Evolutionary conservation across 2,329 filamentous ascomycete species (phyloP).

Genomic region (Verruconis gallopava): DNA sequence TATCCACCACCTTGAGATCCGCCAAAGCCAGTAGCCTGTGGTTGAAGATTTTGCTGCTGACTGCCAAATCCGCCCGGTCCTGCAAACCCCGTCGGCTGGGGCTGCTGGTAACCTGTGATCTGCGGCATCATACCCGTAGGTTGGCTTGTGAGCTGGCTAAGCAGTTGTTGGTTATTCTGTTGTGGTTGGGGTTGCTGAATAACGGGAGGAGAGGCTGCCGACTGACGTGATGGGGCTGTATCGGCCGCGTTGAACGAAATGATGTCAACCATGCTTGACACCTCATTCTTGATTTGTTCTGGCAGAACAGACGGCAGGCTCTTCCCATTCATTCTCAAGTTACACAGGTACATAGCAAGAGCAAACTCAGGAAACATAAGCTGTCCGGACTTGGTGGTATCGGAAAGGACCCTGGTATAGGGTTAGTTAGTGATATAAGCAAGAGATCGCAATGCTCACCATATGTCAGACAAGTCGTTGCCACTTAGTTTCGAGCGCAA

Average conservation of each 20-base stretch:
- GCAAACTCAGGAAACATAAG: constrained; percentile 96
- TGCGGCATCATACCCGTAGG: constrained; percentile 29
- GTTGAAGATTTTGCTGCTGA: constrained; percentile 55
- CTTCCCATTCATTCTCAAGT: constrained; percentile 80
- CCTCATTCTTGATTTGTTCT: constrained; percentile 84
- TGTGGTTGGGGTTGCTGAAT: constrained; percentile 46
- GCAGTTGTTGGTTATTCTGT: constrained; percentile 51
- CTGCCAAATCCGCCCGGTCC: constrained; percentile 26
- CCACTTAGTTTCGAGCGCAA: constrained; percentile 80
- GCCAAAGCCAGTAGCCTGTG: constrained; percentile 40
- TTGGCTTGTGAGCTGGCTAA: constrained; percentile 43
- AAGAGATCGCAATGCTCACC: constrained; percentile 35
- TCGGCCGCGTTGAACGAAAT: constrained; percentile 90
- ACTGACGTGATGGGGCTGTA: constrained; percentile 42
- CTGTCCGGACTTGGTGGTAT: constrained; percentile 92
- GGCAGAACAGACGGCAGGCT: constrained; percentile 61
- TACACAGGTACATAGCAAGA: constrained; percentile 96
- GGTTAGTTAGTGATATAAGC: constrained; percentile 15
- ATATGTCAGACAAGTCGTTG: constrained; percentile 81
- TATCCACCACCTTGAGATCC: constrained; percentile 62
- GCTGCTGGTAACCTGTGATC: constrained; percentile 16
- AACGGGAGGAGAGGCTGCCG: constrained; percentile 34
- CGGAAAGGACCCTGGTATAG: constrained; percentile 69
- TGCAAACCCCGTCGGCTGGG: constrained; percentile 31
- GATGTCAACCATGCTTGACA: constrained; percentile 98